phyloP scores from a whole-genome alignment of 805 yeast genomes.

The Nakazawaea populi region DNA sequence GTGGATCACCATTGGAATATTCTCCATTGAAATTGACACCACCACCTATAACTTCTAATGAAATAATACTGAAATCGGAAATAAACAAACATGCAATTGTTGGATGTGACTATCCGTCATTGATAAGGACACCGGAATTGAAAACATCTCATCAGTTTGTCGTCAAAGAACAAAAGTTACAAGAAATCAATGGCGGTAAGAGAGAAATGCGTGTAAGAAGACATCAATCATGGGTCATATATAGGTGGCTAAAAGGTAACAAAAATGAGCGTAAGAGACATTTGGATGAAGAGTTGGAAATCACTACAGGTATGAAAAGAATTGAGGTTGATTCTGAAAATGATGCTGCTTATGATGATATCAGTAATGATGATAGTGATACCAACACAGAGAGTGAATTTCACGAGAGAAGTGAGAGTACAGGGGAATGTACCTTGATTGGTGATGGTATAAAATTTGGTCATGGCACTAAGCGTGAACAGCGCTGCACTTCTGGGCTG shows the following conservation, averaged over 20 bases:
- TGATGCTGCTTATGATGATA: neutral
- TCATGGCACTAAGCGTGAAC: neutral
- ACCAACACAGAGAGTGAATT: too few relatives aligned
- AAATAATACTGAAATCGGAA: too few relatives aligned
- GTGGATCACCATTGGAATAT: neutral
- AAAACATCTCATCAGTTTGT: too few relatives aligned
- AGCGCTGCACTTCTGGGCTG: neutral
- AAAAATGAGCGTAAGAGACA: neutral
- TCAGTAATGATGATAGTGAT: too few relatives aligned
- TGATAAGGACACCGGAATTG: too few relatives aligned
- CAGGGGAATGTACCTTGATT: neutral
- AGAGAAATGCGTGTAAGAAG: neutral
- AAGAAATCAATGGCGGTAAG: neutral
- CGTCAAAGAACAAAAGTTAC: neutral
- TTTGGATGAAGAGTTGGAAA: neutral
- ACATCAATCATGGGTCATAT: neutral
- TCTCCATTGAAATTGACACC: neutral
- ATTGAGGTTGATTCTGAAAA: neutral
- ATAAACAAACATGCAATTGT: too few relatives aligned
- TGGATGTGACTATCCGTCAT: too few relatives aligned
- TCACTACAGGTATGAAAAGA: neutral
- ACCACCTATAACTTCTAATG: neutral
- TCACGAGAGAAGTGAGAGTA: neutral
- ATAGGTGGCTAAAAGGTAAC: neutral
- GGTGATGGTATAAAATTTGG: neutral